A percentile compares a stretch with the other conserved stretches of the same genome.
phyloP scores from a whole-genome alignment of 78 protist species.

The Pigoraptor vietnamica region DNA sequence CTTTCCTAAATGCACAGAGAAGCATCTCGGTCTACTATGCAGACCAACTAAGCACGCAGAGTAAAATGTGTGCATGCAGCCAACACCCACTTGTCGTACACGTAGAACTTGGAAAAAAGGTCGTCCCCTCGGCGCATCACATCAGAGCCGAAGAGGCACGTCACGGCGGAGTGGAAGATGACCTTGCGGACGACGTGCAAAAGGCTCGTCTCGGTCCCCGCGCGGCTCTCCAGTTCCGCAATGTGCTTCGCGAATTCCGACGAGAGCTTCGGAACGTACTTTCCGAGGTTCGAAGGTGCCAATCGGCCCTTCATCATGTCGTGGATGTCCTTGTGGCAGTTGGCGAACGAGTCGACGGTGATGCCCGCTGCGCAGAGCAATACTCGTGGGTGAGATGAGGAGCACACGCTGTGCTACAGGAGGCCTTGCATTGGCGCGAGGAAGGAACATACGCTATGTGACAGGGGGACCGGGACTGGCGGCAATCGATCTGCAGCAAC shows the following conservation, averaged over 20 bases:
- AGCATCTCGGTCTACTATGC: no score
- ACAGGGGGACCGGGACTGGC: not conserved
- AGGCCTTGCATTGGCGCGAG: not conserved
- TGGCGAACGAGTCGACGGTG: not conserved
- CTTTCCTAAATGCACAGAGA: no score
- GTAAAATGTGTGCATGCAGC: not conserved
- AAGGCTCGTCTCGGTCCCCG: not conserved
- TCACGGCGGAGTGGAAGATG: not conserved
- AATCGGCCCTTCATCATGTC: slow-evolving; percentile 4
- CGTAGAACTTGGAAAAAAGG: not conserved
- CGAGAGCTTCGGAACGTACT: not conserved
- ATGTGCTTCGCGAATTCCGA: not conserved
- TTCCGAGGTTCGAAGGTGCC: not conserved
- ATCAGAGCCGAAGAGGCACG: not conserved
- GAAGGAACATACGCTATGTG: not conserved
- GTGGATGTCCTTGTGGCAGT: not conserved
- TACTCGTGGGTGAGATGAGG: no score
- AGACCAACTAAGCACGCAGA: not conserved
- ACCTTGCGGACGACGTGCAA: not conserved
- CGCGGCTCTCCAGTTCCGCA: not conserved
- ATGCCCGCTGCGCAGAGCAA: slow-evolving; percentile 4
- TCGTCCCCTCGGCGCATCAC: not conserved
- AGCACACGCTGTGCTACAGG: not conserved
- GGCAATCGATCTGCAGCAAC: not conserved
- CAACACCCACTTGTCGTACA: not conserved